Conservation (phyloP, 805 yeast genomes). For the Saccharomycopsis fodiens region DNA sequence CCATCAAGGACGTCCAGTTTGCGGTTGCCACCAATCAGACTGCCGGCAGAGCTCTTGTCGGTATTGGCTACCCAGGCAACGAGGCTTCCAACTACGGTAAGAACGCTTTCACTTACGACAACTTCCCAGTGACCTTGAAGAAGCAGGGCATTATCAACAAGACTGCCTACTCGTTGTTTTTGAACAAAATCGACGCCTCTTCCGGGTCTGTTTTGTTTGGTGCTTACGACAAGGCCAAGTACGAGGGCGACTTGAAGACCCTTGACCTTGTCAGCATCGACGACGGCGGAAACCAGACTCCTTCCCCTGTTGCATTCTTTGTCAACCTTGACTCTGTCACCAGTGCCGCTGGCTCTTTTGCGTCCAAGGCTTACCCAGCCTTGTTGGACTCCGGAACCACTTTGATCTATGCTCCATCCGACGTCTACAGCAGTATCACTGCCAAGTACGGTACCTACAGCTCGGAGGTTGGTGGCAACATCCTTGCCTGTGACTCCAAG, state of each 20-base stretch:
- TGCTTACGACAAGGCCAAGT: slow-evolving; percentile 36
- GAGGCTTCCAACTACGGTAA: slow-evolving; percentile 56
- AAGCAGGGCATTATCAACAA: slow-evolving; percentile 34
- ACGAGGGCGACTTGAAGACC: slow-evolving; percentile 29
- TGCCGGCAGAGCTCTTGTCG: slow-evolving; percentile 40
- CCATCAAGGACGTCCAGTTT: slow-evolving; percentile 8
- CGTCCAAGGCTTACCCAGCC: slow-evolving; percentile 31
- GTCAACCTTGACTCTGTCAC: slow-evolving; percentile 14
- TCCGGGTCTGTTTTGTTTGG: slow-evolving; percentile 36
- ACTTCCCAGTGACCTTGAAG: slow-evolving; percentile 29
- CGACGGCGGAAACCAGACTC: slow-evolving; percentile 30
- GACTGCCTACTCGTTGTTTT: slow-evolving; percentile 39
- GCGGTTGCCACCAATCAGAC: slow-evolving; percentile 18
- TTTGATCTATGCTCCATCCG: slow-evolving; percentile 36
- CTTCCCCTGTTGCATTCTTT: slow-evolving; percentile 21
- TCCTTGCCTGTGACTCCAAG: slow-evolving; percentile 10
- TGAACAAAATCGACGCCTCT: slow-evolving; percentile 27
- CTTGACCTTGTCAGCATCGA: slow-evolving; percentile 25
- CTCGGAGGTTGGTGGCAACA: slow-evolving; percentile 18
- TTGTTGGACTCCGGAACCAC: slow-evolving; percentile 39
- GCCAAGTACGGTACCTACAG: slow-evolving; percentile 29
- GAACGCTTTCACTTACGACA: slow-evolving; percentile 30
- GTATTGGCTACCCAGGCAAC: slow-evolving; percentile 62
- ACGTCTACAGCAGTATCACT: slow-evolving; percentile 24
- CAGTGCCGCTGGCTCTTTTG: slow-evolving; percentile 13